Evolutionary conservation across 345 rosid species (phyloP).

Genomic region (Iberis pinnata): DNA sequence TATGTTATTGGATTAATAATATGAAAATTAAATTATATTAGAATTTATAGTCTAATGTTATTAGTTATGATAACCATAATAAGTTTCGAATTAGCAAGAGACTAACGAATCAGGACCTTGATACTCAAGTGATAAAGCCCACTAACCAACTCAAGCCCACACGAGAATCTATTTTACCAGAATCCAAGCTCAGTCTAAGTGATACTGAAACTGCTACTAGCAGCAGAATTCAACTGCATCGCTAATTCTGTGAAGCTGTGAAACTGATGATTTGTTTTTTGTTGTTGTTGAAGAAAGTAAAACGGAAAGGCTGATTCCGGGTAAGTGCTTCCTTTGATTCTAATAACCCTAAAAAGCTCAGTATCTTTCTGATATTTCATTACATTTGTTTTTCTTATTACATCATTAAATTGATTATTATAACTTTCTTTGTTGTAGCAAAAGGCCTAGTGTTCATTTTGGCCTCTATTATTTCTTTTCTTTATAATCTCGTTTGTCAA

Average conservation of each 20-base stretch:
- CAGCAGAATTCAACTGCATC: conserved; percentile 75
- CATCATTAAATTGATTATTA: conserved; percentile 30
- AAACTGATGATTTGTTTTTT: conserved; percentile 29
- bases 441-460: conserved; percentile 20
- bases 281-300: conserved; percentile 23
- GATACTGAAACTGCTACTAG: no score
- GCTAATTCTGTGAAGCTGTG: conserved; percentile 30
- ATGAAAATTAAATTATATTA: no score
- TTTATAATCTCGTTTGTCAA: conserved; percentile 20
- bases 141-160: no score
- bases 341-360: conserved; percentile 24
- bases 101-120: no score
- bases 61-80: no score
- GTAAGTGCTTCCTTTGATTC: conserved; percentile 27
- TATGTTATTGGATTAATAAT: no score
- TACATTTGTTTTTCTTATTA: conserved; percentile 2
- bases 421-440: conserved; percentile 23
- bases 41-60: no score
- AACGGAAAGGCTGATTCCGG: conserved; percentile 17
- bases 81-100: no score
- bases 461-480: not conserved
- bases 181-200: no score
- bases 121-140: no score
- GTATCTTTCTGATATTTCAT: conserved; percentile 10
- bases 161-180: no score